Conservation (phyloP, 1,139 yeast genomes). For the Kodamaea alishanica region DNA sequence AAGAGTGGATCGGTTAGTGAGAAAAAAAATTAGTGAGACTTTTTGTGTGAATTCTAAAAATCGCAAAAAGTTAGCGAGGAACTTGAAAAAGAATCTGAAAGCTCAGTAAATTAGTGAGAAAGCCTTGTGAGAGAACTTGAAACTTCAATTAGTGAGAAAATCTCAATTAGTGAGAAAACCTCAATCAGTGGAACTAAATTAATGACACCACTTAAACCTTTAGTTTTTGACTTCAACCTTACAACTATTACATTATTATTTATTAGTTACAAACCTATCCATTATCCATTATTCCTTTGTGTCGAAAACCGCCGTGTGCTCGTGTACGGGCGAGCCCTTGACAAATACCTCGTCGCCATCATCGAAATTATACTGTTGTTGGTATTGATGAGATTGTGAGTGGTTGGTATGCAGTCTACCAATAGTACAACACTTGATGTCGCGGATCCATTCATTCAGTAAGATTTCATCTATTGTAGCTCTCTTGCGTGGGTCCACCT, state of each 20-base stretch:
- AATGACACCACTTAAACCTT: no score
- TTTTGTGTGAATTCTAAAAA: no score
- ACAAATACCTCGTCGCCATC: conserved; percentile 39
- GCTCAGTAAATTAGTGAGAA: no score
- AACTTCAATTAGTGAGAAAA: no score
- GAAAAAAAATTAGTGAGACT: background rate
- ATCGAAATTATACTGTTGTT: conserved; percentile 20
- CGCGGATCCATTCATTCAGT: conserved; percentile 66
- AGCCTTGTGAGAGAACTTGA: no score
- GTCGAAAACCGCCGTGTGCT: conserved; percentile 38
- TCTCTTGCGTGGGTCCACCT: conserved; percentile 62
- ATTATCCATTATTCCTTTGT: conserved; percentile 3
- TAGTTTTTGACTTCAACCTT: no score
- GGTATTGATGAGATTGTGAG: conserved; percentile 1
- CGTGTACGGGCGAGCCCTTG: conserved; percentile 40
- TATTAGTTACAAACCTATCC: conserved; percentile 1
- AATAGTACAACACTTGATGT: conserved; percentile 50
- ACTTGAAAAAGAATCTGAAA: no score
- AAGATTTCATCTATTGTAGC: conserved; percentile 67
- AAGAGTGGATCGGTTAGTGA: background rate
- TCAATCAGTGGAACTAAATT: no score
- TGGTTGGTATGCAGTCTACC: conserved; percentile 12
- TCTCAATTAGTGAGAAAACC: no score
- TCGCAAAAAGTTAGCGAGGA: no score
- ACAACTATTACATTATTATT: no score